Evolutionary conservation across 2,329 filamentous ascomycete genomes (phyloP), one percentile per base, ranked within the genome.

Genomic region (Fusarium bactridioides): DNA sequence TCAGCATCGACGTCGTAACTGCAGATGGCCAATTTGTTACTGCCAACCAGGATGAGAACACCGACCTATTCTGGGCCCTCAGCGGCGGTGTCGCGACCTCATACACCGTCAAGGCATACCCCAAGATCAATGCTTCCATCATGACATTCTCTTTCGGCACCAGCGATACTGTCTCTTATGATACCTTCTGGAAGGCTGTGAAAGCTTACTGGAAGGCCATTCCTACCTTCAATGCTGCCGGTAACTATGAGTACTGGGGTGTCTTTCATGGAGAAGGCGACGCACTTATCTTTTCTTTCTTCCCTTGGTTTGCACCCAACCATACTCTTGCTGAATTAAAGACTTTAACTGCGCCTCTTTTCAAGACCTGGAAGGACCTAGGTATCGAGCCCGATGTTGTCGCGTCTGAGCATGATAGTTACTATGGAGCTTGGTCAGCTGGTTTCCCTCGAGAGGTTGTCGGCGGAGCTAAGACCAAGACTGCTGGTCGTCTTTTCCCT

Each of bases 101-200:
- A 3, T 75, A 80, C 41, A 84, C 81, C 1, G 69, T 86, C 40
- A 84, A 83, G 47, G 83, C 80, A 4, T 81, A 82, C 61, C 83
- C 83, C 12, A 76, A 78, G 55, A 53, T 72, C 1, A 74, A 76
- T 16, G 64, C 72, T 1, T 64, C 74, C 0, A 41, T 75, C 29
- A 75, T 76, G 74, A 66, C 64, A n/a, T 76, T 75, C 27, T 55
- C 64, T 5, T 72, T 76, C 18, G 66, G 65, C 12, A 76, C 70
- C 25, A 65, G 70, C 23, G 29, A 65, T 1, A 65, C 60, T 1
- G 29, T 75, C 16, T 73, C 74, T 0, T 50, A 64, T 4, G 74
- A 72, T 6, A 40, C 48, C 18, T 76, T 76, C 54, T 76, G 74
- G 74, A 53, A 41, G 5, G 74, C 74, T 23, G 62, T 76, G 3